A percentile compares a stretch with the other conserved stretches of the same genome.
These are phyloP conservation scores for Verruconis gallopava DNA, from an alignment of 2,329 filamentous ascomycete genomes.

Conservation along the genomic window DNA sequence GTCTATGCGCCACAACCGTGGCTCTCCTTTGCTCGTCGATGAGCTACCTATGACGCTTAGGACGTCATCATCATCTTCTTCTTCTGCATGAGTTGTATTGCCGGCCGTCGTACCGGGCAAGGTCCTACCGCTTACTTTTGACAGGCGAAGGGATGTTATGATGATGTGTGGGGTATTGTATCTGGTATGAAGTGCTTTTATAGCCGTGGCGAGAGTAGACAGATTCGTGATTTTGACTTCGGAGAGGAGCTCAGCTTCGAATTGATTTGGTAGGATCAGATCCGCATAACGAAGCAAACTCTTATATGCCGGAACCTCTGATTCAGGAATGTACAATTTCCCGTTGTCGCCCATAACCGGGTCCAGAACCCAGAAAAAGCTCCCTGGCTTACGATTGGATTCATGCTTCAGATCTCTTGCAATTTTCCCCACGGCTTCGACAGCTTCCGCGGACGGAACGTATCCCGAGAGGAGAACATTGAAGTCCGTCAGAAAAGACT, in stretches of 20 bases:
- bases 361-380: slow-evolving; percentile 94
- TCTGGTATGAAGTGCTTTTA: slow-evolving; percentile 61
- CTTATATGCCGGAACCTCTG: slow-evolving; percentile 86
- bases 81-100: slow-evolving; percentile 10
- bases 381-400: slow-evolving; percentile 48
- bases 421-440: slow-evolving; percentile 74
- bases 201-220: slow-evolving; percentile 56
- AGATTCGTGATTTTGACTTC: slow-evolving; percentile 73
- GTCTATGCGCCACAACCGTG: slow-evolving; percentile 78
- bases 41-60: slow-evolving; percentile 70
- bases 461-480: slow-evolving; percentile 94
- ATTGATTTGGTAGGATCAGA: slow-evolving; percentile 89
- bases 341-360: slow-evolving; percentile 98
- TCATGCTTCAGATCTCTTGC: slow-evolving; percentile 65
- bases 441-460: slow-evolving; percentile 72
- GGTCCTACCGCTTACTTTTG: slow-evolving; percentile 14
- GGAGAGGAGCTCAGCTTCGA: slow-evolving; percentile 83
- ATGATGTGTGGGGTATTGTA: slow-evolving; percentile 78
- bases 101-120: slow-evolving; percentile 15
- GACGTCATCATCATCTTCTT: slow-evolving; percentile 23
- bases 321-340: slow-evolving; percentile 76
- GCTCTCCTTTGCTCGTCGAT: slow-evolving; percentile 47
- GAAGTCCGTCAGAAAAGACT: slow-evolving; percentile 77
- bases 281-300: slow-evolving; percentile 68
- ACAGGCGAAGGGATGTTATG: slow-evolving; percentile 76